phyloP scores from a whole-genome alignment of 768 basidiomycete species.

The Termitomyces sp. region DNA sequence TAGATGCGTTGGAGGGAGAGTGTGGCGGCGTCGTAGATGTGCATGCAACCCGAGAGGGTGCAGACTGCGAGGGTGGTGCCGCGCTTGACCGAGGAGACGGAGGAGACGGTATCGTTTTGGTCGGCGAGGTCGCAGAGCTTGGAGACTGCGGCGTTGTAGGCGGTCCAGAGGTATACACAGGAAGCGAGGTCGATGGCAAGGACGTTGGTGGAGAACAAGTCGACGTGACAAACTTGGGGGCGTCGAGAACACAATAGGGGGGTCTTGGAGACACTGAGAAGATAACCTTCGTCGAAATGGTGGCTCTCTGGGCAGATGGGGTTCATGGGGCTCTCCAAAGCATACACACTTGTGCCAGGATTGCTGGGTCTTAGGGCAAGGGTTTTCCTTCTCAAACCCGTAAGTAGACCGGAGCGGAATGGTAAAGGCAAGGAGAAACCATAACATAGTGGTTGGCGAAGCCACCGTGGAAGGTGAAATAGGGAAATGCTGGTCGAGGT shows the following conservation, averaged over 20 bases:
- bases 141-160: constrained; percentile 86
- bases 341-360: too few relatives aligned
- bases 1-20: constrained; percentile 77
- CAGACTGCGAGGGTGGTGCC: constrained; percentile 91
- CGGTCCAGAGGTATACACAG: constrained; percentile 97
- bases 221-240: constrained; percentile 93
- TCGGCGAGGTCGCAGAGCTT: constrained; percentile 80
- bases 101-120: constrained; percentile 73
- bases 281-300: constrained; percentile 74
- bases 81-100: constrained; percentile 91
- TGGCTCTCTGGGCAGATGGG: constrained; percentile 84
- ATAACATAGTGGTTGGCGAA: too few relatives aligned
- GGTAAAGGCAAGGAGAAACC: too few relatives aligned
- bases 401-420: too few relatives aligned
- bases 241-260: constrained; percentile 96
- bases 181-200: constrained; percentile 88
- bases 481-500: too few relatives aligned
- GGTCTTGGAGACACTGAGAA: constrained; percentile 85
- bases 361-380: too few relatives aligned
- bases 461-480: too few relatives aligned
- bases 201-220: constrained; percentile 95
- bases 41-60: constrained; percentile 81
- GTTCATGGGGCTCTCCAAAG: too few relatives aligned
- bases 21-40: constrained; percentile 88
- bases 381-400: too few relatives aligned